Evolutionary conservation across 768 basidiomycete genomes (phyloP).

Genomic region (Psilocybe tampanensis): DNA sequence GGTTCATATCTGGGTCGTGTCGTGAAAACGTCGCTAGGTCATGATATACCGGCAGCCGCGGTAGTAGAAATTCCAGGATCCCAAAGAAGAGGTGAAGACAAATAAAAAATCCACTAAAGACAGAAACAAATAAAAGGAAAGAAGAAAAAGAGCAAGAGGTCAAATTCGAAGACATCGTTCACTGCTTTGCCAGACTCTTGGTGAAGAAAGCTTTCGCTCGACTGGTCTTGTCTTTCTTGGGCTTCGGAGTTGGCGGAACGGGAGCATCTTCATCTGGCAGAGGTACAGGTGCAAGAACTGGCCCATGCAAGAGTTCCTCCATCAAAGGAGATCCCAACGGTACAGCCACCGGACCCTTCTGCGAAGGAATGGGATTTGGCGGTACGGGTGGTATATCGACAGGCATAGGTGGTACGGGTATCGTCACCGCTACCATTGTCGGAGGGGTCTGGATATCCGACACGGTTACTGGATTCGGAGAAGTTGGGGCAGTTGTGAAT

Average conservation of each 20-base stretch:
- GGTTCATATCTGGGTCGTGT: no score
- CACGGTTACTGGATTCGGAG: neutral
- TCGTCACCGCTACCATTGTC: neutral
- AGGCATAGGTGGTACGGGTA: neutral
- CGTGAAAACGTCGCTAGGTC: no score
- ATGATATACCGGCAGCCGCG: no score
- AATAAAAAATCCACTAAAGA: no score
- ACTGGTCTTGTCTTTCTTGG: slow-evolving; percentile 7
- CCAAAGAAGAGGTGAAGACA: no score
- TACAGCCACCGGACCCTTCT: slow-evolving; percentile 7
- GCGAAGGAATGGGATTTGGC: slow-evolving; percentile 3
- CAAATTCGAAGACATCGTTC: neutral
- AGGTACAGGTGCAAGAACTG: slow-evolving; percentile 21
- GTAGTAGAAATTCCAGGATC: no score
- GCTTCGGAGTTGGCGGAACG: neutral
- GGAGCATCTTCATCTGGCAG: slow-evolving; percentile 22
- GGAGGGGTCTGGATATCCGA: neutral
- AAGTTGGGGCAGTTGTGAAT: slow-evolving; percentile 3
- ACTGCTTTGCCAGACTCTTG: slow-evolving; percentile 8
- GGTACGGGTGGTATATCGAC: slow-evolving; percentile 14
- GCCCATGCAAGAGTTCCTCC: slow-evolving; percentile 23
- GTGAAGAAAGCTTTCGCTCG: slow-evolving; percentile 15
- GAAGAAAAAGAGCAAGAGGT: neutral
- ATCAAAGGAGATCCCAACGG: slow-evolving; percentile 22
- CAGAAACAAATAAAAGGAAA: neutral